A percentile compares a stretch with the other conserved stretches of the same genome.
phyloP scores from a whole-genome alignment of 441 rosid genomes.

The Populus trichocarpa region DNA sequence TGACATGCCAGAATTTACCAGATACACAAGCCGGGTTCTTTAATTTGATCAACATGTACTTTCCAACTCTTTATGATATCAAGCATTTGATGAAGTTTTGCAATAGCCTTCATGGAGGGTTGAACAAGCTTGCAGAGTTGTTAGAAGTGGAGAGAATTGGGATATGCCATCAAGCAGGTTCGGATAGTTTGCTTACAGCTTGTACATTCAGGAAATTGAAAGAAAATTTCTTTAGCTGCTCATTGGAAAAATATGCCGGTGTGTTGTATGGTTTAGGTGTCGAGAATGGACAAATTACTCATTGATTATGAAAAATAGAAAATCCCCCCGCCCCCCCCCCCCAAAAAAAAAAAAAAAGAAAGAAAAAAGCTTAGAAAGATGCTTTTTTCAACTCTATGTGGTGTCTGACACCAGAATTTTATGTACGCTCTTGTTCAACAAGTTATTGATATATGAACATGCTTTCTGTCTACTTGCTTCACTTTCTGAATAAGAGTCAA shows the following conservation, averaged over 20 bases:
- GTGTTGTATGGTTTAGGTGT: conserved; percentile 54
- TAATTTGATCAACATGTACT: conserved; percentile 40
- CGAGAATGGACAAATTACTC: conserved; percentile 46
- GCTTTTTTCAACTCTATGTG: conserved; percentile 16
- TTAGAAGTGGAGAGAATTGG: conserved; percentile 63
- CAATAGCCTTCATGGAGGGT: conserved; percentile 51
- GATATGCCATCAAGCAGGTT: conserved; percentile 34
- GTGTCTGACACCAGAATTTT: conserved; percentile 13
- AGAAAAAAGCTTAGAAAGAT: conserved; percentile 14
- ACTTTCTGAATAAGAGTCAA: not conserved
- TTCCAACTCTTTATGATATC: conserved; percentile 58
- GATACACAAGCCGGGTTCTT: conserved; percentile 50
- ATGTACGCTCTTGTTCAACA: conserved; percentile 23
- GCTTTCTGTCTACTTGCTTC: conserved; percentile 1
- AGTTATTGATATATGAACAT: conserved; percentile 22
- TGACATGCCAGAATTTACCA: conserved; percentile 52
- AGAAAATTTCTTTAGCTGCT: too few species aligned
- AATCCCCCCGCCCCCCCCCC: too few species aligned
- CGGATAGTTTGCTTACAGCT: too few species aligned
- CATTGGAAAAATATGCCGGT: too few species aligned
- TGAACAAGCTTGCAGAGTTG: conserved; percentile 52
- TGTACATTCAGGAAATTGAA: too few species aligned
- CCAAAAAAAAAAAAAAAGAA: too few species aligned
- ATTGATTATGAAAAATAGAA: conserved; percentile 28
- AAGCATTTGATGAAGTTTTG: conserved; percentile 68